A percentile compares a stretch with the other conserved stretches of the same genome.
These are phyloP conservation scores for Chamaecyparis obtusa DNA, from an alignment of 75 land plant species.

Conservation along the genomic window DNA sequence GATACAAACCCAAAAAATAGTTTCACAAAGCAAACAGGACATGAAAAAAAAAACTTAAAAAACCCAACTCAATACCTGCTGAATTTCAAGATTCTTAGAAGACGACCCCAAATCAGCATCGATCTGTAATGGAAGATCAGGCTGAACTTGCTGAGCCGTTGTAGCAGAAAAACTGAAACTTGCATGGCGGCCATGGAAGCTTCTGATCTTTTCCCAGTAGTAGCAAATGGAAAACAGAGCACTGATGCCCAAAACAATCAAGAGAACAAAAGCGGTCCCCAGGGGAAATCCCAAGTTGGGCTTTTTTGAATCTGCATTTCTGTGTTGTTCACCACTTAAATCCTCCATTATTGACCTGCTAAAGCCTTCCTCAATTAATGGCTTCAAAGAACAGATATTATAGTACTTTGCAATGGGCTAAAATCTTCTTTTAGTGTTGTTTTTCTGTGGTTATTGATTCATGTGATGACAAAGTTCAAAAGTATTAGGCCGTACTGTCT, in stretches of 20 bases:
- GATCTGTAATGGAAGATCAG: not conserved
- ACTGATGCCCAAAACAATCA: conserved; percentile 25
- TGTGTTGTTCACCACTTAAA: not conserved
- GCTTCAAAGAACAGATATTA: not conserved
- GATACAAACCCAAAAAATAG: no score
- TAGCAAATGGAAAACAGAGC: conserved; percentile 36
- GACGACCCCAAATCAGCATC: not conserved
- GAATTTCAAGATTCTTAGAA: not conserved
- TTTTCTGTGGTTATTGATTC: not conserved
- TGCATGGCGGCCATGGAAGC: not conserved
- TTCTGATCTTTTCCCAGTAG: conserved; percentile 28
- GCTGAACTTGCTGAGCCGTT: not conserved
- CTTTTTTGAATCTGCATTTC: not conserved
- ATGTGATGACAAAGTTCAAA: not conserved
- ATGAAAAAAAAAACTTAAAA: no score
- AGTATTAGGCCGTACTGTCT: not conserved
- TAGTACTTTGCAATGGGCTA: not conserved
- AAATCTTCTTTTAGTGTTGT: not conserved
- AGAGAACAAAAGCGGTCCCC: conserved; percentile 26
- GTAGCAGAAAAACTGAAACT: not conserved
- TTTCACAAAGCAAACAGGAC: not conserved
- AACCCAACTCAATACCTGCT: not conserved
- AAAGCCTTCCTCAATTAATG: not conserved
- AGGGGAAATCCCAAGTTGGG: conserved; percentile 28
- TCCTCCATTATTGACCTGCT: not conserved